Percentiles rank a stretch among this genome's conserved stretches.
Evolutionary conservation across 192 early-diverging fungal species (phyloP).

Genomic region (Backusella sp.): DNA sequence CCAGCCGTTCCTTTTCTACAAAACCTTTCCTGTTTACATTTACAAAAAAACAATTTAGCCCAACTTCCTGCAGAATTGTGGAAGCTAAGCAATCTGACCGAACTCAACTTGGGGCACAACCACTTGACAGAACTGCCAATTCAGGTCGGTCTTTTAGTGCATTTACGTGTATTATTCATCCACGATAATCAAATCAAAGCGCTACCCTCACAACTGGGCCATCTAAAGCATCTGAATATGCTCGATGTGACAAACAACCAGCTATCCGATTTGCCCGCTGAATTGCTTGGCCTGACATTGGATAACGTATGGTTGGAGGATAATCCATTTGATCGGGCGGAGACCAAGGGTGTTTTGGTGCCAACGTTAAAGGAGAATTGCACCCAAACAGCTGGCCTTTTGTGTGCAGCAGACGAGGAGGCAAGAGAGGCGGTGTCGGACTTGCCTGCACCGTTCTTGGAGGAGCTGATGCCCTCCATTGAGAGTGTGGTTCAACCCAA

Average conservation of each 20-base stretch:
- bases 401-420: not conserved
- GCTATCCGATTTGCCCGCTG: slow-evolving; percentile 28
- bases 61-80: slow-evolving; percentile 31
- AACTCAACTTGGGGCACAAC: slow-evolving; percentile 39
- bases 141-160: slow-evolving; percentile 23
- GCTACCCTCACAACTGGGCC: slow-evolving; percentile 32
- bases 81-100: slow-evolving; percentile 24
- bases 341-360: not conserved
- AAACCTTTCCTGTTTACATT: slow-evolving; percentile 21
- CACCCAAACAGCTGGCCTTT: not conserved
- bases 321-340: slow-evolving; percentile 19
- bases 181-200: slow-evolving; percentile 31
- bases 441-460: not conserved
- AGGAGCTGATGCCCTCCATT: not conserved
- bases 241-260: slow-evolving; percentile 39
- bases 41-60: slow-evolving; percentile 35
- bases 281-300: slow-evolving; percentile 17
- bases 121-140: slow-evolving; percentile 25
- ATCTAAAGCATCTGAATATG: slow-evolving; percentile 11
- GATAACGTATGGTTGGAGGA: slow-evolving; percentile 20
- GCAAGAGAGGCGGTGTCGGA: not conserved
- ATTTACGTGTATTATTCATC: slow-evolving; percentile 30
- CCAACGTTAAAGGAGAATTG: not conserved
- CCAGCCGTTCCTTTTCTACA: slow-evolving; percentile 36
- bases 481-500: not conserved